Conservation (phyloP, 164 flowering plant genomes). For the Brasenia schreberi region DNA sequence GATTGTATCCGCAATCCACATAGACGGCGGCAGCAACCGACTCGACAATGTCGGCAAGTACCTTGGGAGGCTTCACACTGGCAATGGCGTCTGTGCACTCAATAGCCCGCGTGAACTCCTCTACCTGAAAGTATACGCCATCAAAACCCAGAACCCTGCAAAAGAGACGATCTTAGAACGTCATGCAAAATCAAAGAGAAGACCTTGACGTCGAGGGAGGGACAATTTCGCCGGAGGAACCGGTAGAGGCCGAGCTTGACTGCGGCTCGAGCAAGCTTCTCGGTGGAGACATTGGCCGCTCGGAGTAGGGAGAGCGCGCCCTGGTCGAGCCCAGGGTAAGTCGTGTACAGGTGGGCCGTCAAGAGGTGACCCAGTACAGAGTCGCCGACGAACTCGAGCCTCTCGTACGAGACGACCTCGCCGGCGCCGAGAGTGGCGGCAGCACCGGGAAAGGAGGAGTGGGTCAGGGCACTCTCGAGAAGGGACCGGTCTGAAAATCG, state of each 20-base stretch:
- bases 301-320: constrained; percentile 20
- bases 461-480: constrained; percentile 13
- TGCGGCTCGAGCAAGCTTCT: constrained; percentile 23
- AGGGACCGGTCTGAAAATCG: constrained; percentile 7
- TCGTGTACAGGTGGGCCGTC: constrained; percentile 13
- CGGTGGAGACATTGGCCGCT: constrained; percentile 22
- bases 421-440: not conserved
- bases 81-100: constrained; percentile 31
- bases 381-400: constrained; percentile 23
- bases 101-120: constrained; percentile 39
- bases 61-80: constrained; percentile 71
- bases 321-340: constrained; percentile 15
- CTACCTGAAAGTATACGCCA: constrained; percentile 25
- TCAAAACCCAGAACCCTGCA: not conserved
- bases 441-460: constrained; percentile 11
- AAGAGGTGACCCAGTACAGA: constrained; percentile 14
- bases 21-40: constrained; percentile 74
- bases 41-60: constrained; percentile 81
- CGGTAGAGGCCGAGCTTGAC: constrained; percentile 24
- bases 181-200: not conserved
- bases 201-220: constrained; percentile 43
- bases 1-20: constrained; percentile 44
- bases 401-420: constrained; percentile 10
- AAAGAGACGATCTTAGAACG: not conserved
- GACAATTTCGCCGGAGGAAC: constrained; percentile 40